A percentile compares a stretch with the other conserved stretches of the same genome.
Evolutionary conservation across 352 stramenopile species (phyloP).

Genomic region (Phytophthora tubulina): DNA sequence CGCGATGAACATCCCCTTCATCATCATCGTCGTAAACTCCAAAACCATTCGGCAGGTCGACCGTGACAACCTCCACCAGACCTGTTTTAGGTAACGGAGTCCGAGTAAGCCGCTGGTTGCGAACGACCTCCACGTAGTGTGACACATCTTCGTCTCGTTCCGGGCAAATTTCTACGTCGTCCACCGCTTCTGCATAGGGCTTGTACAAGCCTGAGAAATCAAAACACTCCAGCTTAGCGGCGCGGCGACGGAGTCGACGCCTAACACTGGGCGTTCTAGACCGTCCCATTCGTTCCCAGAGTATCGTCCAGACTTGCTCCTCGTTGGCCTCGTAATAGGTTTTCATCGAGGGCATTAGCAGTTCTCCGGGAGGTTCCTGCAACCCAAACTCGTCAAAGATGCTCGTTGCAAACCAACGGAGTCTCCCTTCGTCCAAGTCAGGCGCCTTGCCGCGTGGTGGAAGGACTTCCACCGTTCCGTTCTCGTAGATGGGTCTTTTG

Average conservation of each 20-base stretch:
- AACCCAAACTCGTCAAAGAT: neutral
- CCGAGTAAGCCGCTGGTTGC: no score
- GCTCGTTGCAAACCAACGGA: neutral
- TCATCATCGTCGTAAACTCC: neutral
- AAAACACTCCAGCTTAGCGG: neutral
- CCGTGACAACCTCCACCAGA: neutral
- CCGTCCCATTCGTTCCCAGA: neutral
- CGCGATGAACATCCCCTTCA: neutral
- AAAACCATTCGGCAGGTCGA: conserved; percentile 2
- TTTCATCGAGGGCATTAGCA: neutral
- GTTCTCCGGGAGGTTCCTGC: no score
- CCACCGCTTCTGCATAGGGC: neutral
- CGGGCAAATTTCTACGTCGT: neutral
- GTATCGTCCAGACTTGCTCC: neutral
- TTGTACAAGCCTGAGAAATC: neutral
- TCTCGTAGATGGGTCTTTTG: no score
- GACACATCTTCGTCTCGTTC: neutral
- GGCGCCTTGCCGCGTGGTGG: conserved; percentile 5
- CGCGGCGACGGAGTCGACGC: neutral
- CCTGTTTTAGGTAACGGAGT: neutral
- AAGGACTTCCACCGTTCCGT: neutral
- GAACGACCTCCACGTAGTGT: neutral
- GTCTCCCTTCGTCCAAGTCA: neutral
- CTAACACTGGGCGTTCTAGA: neutral
- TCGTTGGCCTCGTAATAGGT: neutral